phyloP scores from a whole-genome alignment of 2,329 filamentous ascomycete genomes.

The Alternaria alternata region DNA sequence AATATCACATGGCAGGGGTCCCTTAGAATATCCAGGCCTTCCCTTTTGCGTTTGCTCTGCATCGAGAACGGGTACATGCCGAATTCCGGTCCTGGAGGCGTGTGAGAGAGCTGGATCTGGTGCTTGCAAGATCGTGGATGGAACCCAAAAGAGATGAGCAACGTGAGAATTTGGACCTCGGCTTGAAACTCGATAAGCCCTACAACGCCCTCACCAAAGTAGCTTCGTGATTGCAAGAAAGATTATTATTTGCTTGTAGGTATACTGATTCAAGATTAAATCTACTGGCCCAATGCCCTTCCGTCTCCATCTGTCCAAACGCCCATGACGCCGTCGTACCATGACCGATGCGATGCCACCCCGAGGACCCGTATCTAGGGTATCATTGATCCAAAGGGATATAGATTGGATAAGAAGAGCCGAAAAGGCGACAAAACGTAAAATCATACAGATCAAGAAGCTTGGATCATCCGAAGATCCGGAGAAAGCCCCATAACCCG shows the following conservation, averaged over 20 bases:
- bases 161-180: slow-evolving; percentile 16
- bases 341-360: slow-evolving; percentile 9
- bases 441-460: slow-evolving; percentile 1
- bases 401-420: slow-evolving; percentile 17
- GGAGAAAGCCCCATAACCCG: slow-evolving; percentile 91
- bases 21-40: slow-evolving; percentile 22
- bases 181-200: slow-evolving; percentile 30
- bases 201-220: slow-evolving; percentile 20
- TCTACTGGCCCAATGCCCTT: not conserved
- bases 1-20: slow-evolving; percentile 25
- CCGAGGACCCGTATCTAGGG: slow-evolving; percentile 20
- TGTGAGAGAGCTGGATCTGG: slow-evolving; percentile 12
- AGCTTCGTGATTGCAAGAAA: slow-evolving; percentile 23
- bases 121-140: slow-evolving; percentile 1
- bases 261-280: slow-evolving; percentile 2
- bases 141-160: not conserved
- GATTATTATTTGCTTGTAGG: slow-evolving; percentile 6
- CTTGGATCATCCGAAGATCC: slow-evolving; percentile 70
- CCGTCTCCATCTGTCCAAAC: not conserved
- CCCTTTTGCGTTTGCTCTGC: slow-evolving; percentile 26
- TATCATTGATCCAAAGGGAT: slow-evolving; percentile 20
- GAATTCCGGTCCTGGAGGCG: not conserved
- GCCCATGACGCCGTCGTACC: slow-evolving; percentile 17
- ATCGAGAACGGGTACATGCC: slow-evolving; percentile 4
- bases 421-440: slow-evolving; percentile 16